Evolutionary conservation across 352 stramenopile genomes (phyloP), one percentile per base, ranked within the genome.

Genomic region (Phytopythium sindhum): DNA sequence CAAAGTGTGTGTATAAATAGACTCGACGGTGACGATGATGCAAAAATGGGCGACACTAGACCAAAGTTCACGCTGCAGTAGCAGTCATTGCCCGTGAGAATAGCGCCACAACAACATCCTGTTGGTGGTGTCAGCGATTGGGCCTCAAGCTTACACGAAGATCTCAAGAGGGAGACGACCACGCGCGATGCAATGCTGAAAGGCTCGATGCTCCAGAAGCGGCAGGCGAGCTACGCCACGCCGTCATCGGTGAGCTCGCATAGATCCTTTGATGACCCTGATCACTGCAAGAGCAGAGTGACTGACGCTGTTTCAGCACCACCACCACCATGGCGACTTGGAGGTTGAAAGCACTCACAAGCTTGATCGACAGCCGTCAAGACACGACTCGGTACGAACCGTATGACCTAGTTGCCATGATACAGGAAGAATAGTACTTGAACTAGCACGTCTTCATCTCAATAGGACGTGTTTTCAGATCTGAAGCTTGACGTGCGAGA

Each of bases 401-500:
- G 24, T 33, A 14, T 19, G 37, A 14, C 37, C n/a, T n/a, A n/a
- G n/a, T n/a, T n/a, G n/a, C n/a, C n/a, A n/a, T n/a, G n/a, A n/a
- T n/a, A n/a, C 51, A 37, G 26, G 12, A 4, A 4, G 21, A 17
- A 48, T 23, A 5, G 41, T 5, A 23, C 41, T 12, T 48, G 3
- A 23, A 48, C 28, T 12, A 28, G 23, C 3, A 48, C 28, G 12
- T 17, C 29, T 5, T 21, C 31, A 3, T 63, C 31, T 29, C 26
- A 4, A 7, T 31, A 70, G 63, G 65, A 67, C 9, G 41, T 68
- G 28, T 80, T 81, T 29, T 28, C 70, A 6, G 73, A 80, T 33
- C 35, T 84, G 47, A 68, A 64, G 5, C 60, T 80, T n/a, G 72
- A 78, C 51, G 60, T 66, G 47, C 58, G 67, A 37, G 66, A 68